Conservation (phyloP, 2,329 filamentous ascomycete genomes). For the Diatrype stigma region DNA sequence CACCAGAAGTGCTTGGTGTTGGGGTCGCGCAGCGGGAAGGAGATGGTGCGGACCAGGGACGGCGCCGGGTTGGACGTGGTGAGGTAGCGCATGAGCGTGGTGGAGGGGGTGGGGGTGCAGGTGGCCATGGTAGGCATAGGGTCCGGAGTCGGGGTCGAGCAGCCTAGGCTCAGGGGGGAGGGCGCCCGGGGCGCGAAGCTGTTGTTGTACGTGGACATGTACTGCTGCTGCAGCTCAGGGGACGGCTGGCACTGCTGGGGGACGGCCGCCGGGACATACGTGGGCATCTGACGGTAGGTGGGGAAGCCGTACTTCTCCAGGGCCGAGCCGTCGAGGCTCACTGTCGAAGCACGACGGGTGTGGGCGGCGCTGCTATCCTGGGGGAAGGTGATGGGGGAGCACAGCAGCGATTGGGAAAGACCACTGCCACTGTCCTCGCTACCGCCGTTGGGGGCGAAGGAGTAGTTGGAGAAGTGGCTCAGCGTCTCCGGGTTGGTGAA, state of each 20-base stretch:
- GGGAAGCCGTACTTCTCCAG: conserved; percentile 74
- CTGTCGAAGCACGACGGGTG: conserved; percentile 59
- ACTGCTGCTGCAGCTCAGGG: conserved; percentile 37
- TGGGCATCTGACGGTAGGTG: conserved; percentile 74
- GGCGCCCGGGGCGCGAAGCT: conserved; percentile 42
- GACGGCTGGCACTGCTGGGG: too few relatives aligned
- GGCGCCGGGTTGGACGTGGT: conserved; percentile 77
- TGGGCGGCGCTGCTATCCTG: conserved; percentile 38
- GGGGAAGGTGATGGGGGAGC: conserved; percentile 59
- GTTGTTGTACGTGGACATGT: conserved; percentile 34
- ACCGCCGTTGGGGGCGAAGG: conserved; percentile 32
- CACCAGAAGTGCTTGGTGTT: conserved; percentile 88
- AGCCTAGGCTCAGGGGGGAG: conserved; percentile 33
- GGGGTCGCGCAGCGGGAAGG: conserved; percentile 61
- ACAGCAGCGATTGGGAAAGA: conserved; percentile 51
- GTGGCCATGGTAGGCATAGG: conserved; percentile 32
- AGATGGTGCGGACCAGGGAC: conserved; percentile 74
- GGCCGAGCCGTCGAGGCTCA: conserved; percentile 61
- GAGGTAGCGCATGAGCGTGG: conserved; percentile 74
- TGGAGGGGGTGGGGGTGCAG: conserved; percentile 49
- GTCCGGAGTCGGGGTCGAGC: conserved; percentile 39
- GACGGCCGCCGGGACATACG: conserved; percentile 37
- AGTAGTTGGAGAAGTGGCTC: conserved; percentile 37
- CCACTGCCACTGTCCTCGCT: too few relatives aligned
- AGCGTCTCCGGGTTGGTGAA: conserved; percentile 58